Evolutionary conservation across 768 basidiomycete genomes (phyloP).

Genomic region (Phylloporus sp.): DNA sequence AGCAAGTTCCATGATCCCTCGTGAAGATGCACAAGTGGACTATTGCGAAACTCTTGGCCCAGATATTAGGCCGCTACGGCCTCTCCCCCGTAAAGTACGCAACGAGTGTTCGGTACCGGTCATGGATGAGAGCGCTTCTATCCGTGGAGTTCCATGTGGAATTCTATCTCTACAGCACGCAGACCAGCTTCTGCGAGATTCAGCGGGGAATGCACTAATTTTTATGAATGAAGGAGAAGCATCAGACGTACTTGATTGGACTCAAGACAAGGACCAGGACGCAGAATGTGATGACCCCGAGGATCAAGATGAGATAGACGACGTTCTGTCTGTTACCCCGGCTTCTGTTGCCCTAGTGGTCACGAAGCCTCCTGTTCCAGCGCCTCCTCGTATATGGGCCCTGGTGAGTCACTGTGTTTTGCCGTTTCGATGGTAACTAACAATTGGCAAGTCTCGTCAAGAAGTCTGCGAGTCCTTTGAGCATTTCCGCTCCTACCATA

Average conservation of each 20-base stretch:
- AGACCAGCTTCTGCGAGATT: constrained; percentile 19
- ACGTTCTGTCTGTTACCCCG: constrained; percentile 14
- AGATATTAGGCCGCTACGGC: constrained; percentile 17
- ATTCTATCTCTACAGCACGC: constrained; percentile 9
- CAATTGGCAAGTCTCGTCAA: constrained; percentile 59
- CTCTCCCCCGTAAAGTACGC: constrained; percentile 19
- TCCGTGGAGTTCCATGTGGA: background rate
- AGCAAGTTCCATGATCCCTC: background rate
- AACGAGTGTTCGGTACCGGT: background rate
- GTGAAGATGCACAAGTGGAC: background rate
- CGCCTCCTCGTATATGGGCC: constrained; percentile 42
- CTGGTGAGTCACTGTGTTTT: constrained; percentile 28
- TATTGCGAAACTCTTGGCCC: constrained; percentile 13
- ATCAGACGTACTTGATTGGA: constrained; percentile 22
- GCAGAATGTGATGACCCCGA: constrained; percentile 7
- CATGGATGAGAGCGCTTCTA: background rate
- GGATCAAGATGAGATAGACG: constrained; percentile 7
- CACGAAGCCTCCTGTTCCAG: constrained; percentile 25
- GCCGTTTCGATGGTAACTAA: background rate
- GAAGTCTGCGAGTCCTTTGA: constrained; percentile 80
- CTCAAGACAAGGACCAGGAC: constrained; percentile 19
- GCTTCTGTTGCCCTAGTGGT: background rate
- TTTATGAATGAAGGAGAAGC: constrained; percentile 3
- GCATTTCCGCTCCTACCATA: constrained; percentile 66
- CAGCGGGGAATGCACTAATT: constrained; percentile 12